Evolutionary conservation across 164 flowering plant species (phyloP).

Genomic region (Vitis riparia): DNA sequence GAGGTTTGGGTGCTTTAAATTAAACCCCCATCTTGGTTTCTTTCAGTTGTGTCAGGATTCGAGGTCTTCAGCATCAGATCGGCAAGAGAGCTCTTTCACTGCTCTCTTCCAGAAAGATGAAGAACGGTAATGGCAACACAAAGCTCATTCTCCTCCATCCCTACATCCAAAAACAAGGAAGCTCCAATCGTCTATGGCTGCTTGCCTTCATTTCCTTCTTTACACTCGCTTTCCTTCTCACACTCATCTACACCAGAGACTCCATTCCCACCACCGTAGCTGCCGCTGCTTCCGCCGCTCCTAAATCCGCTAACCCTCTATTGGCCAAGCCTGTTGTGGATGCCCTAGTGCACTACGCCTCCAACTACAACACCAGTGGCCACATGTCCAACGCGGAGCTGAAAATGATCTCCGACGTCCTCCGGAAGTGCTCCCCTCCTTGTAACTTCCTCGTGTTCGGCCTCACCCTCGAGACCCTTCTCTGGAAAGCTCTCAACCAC

Average conservation of each 20-base stretch:
- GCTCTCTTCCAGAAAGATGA: conserved; percentile 31
- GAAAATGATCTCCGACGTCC: conserved; percentile 35
- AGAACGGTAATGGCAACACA: conserved; percentile 47
- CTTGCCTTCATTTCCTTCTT: conserved; percentile 54
- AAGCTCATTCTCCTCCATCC: conserved; percentile 79
- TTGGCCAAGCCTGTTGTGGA: conserved; percentile 34
- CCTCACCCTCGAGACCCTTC: conserved; percentile 41
- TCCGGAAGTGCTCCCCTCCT: conserved; percentile 43
- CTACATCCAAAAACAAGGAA: conserved; percentile 65
- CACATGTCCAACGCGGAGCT: conserved; percentile 43
- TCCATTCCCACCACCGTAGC: conserved; percentile 26
- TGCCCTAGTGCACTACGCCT: conserved; percentile 45
- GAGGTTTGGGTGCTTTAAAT: conserved; percentile 11
- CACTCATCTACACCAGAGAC: conserved; percentile 56
- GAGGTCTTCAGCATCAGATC: background rate
- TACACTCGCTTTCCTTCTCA: conserved; percentile 54
- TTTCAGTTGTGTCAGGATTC: background rate
- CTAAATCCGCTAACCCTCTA: conserved; percentile 5
- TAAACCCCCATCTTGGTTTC: background rate
- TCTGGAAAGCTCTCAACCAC: conserved; percentile 53
- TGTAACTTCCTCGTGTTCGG: conserved; percentile 51
- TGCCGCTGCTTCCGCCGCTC: conserved; percentile 10
- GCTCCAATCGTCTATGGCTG: conserved; percentile 60
- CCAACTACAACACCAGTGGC: conserved; percentile 37
- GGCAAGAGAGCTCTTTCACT: conserved; percentile 1